phyloP scores from a whole-genome alignment of 179 eudicot species.

The Beta lomatogona region DNA sequence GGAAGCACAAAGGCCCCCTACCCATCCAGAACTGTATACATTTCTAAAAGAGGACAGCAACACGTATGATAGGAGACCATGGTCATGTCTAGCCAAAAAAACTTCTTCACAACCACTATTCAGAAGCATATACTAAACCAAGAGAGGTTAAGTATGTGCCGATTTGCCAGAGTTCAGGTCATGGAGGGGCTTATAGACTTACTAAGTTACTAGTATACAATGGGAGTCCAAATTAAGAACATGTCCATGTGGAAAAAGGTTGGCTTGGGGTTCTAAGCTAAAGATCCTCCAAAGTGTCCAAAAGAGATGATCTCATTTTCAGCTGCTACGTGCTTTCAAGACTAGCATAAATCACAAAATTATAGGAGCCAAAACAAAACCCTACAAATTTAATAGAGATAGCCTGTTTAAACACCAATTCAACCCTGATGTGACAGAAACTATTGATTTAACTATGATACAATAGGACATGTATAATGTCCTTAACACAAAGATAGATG shows the following conservation, averaged over 20 bases:
- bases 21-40: not conserved
- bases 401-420: not conserved
- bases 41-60: not conserved
- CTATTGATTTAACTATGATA: not conserved
- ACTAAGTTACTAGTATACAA: not conserved
- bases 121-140: not conserved
- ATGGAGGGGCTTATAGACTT: not conserved
- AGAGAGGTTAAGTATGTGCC: not conserved
- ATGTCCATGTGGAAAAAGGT: not conserved
- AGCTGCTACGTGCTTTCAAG: not conserved
- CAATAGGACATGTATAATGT: not conserved
- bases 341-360: constrained; percentile 6
- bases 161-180: not conserved
- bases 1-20: not conserved
- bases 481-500: not conserved
- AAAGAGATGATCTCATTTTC: not conserved
- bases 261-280: not conserved
- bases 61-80: not conserved
- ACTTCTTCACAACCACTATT: not conserved
- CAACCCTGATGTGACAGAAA: not conserved
- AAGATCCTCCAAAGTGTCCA: not conserved
- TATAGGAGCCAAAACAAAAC: not conserved
- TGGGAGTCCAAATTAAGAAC: not conserved
- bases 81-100: not conserved
- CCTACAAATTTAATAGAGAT: not conserved